Evolutionary conservation across 768 basidiomycete species (phyloP).

Genomic region (Chlorophyllum brunneum): DNA sequence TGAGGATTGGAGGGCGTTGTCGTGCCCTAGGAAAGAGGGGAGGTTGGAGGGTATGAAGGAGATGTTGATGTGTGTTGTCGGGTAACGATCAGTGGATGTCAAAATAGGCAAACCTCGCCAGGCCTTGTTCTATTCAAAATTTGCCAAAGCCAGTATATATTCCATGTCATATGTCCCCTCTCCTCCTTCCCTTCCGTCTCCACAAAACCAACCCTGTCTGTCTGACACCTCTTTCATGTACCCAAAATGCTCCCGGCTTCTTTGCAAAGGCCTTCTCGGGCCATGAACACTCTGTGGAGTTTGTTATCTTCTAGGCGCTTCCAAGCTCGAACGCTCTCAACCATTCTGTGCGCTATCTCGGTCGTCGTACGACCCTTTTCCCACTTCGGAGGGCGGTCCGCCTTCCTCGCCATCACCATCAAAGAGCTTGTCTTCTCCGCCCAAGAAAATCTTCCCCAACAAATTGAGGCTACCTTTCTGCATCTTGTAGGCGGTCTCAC

Average conservation of each 20-base stretch:
- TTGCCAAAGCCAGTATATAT: too few relatives aligned
- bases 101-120: neutral
- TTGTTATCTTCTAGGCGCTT: slow-evolving; percentile 24
- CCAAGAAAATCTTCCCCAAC: slow-evolving; percentile 44
- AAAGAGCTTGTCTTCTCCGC: slow-evolving; percentile 47
- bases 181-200: neutral
- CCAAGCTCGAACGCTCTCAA: slow-evolving; percentile 39
- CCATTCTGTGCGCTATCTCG: slow-evolving; percentile 35
- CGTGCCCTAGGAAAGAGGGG: slow-evolving; percentile 28
- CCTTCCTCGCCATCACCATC: slow-evolving; percentile 35
- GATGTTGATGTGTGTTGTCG: slow-evolving; percentile 17
- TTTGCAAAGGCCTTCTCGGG: neutral
- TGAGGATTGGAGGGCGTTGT: slow-evolving; percentile 19
- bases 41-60: slow-evolving; percentile 9
- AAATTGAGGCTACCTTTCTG: slow-evolving; percentile 40
- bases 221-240: neutral
- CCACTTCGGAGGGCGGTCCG: slow-evolving; percentile 31
- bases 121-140: slow-evolving; percentile 6
- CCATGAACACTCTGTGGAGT: neutral
- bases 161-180: neutral
- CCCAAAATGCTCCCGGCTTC: neutral
- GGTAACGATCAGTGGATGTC: slow-evolving; percentile 4
- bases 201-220: neutral
- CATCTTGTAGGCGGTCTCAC: slow-evolving; percentile 38
- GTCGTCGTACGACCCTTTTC: slow-evolving; percentile 38